Percentiles rank a stretch among this genome's conserved stretches.
Conservation (phyloP, 1,284 basidiomycete genomes). For the Austropuccinia psidii region DNA sequence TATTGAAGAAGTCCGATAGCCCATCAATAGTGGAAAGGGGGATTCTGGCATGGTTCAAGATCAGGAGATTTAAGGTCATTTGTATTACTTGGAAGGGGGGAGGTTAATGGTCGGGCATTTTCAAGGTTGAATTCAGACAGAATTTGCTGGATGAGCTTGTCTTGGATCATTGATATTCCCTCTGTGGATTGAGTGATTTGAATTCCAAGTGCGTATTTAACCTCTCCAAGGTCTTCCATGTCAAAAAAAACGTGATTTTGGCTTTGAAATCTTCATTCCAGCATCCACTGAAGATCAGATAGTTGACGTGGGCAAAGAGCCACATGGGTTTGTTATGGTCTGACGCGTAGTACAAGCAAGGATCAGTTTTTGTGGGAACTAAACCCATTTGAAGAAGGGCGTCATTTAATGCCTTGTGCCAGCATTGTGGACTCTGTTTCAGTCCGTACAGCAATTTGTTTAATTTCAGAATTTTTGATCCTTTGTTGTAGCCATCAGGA, state of each 20-base stretch:
- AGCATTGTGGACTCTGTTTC: not conserved
- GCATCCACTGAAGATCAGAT: not conserved
- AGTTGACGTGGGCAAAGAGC: not conserved
- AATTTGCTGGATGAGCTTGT: not conserved
- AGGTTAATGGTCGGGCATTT: not conserved
- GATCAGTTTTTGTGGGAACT: not conserved
- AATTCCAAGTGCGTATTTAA: not conserved
- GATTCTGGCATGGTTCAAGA: not conserved
- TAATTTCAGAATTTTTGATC: not conserved
- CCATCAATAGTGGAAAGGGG: not conserved
- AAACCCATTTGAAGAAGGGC: not conserved
- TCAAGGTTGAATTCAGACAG: not conserved
- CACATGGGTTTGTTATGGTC: not conserved
- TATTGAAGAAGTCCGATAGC: not conserved
- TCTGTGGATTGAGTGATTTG: not conserved
- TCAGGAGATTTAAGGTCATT: not conserved
- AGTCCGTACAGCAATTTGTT: not conserved
- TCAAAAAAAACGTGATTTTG: not conserved
- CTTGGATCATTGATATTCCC: not conserved
- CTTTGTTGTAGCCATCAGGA: conserved; percentile 41
- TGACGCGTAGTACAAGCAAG: not conserved
- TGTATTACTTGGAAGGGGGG: not conserved
- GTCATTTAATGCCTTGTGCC: not conserved
- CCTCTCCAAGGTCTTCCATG: not conserved
- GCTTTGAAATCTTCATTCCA: not conserved